Conservation (phyloP, 805 yeast species). For the Yamadazyma philogaea region DNA sequence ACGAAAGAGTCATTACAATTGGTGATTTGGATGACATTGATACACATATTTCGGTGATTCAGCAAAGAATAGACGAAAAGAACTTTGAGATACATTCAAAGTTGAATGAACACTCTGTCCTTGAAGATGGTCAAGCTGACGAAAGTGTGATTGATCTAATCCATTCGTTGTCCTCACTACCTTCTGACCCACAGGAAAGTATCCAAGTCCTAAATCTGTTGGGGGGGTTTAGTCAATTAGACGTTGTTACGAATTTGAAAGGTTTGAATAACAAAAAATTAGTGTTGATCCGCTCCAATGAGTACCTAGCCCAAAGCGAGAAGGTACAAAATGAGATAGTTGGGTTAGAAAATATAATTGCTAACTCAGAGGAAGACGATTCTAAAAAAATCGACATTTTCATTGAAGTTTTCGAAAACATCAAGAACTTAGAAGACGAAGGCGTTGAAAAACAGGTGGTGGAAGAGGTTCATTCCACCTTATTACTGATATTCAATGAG, state of each 20-base stretch:
- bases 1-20: constrained; percentile 31
- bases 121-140: constrained; percentile 15
- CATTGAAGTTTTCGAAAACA: constrained; percentile 5
- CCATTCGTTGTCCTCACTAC: background rate
- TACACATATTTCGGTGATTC: constrained; percentile 23
- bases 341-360: background rate
- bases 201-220: constrained; percentile 13
- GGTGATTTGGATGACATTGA: constrained; percentile 32
- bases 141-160: constrained; percentile 11
- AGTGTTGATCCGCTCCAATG: constrained; percentile 1
- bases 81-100: constrained; percentile 8
- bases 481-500: constrained; percentile 7
- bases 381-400: background rate
- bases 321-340: constrained; percentile 2
- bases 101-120: constrained; percentile 1
- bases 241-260: constrained; percentile 16
- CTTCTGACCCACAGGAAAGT: constrained; percentile 1
- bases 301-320: constrained; percentile 10
- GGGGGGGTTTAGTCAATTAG: constrained; percentile 16
- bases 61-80: constrained; percentile 12
- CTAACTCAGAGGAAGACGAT: background rate
- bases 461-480: constrained; percentile 1
- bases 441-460: background rate
- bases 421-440: constrained; percentile 7
- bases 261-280: constrained; percentile 3